Evolutionary conservation across 208 protist species (phyloP), one percentile per base, ranked within the genome.

Genomic region (Wallacemonas collosoma): DNA sequence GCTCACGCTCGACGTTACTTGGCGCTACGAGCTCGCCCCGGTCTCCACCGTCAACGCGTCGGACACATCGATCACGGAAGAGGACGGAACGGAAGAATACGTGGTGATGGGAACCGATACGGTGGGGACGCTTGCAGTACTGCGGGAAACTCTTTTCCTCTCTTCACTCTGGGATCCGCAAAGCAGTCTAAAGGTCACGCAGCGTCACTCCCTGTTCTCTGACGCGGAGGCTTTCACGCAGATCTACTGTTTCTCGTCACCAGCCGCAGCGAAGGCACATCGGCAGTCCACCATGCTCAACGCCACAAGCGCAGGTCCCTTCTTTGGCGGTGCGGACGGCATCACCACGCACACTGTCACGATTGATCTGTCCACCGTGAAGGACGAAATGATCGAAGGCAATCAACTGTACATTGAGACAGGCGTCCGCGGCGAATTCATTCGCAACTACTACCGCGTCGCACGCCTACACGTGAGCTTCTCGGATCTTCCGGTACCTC

Each of bases 321-420:
- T 81, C 64, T 69, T 88, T 56, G 80, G 80, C 38, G 72, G 71
- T 36, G 36, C 60, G 7, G 57, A 72, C 43, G 82, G 79, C 41
- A 61, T 54, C 39, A 64, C 78, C 3, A 47, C 66, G 2, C 75
- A 86, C 62, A 75, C 44, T 1, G 47, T 86, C 14, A 56, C 50
- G 41, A 43, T 76, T 36, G 63, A 87, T 43, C 64, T 91, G 26
- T 57, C 68, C 36, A 54, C 9, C 2, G 47, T 91, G 9, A 54
- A 62, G 1, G 76, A 85, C 45, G 69, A 68, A 1, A 81, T 78
- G 41, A 48, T 91, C 17, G 77, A 85, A 17, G 81, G 76, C 48
- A 70, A 75, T 17, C 80, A 77, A 39, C 73, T 91, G 68, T 91
- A 89, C 75, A 73, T 88, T 61, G 86, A 91, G 56, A 68, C 73